A percentile compares a stretch with the other conserved stretches of the same genome.
phyloP scores from a whole-genome alignment of 2,329 filamentous ascomycete genomes.

The Pseudocercospora pini-densiflorae region DNA sequence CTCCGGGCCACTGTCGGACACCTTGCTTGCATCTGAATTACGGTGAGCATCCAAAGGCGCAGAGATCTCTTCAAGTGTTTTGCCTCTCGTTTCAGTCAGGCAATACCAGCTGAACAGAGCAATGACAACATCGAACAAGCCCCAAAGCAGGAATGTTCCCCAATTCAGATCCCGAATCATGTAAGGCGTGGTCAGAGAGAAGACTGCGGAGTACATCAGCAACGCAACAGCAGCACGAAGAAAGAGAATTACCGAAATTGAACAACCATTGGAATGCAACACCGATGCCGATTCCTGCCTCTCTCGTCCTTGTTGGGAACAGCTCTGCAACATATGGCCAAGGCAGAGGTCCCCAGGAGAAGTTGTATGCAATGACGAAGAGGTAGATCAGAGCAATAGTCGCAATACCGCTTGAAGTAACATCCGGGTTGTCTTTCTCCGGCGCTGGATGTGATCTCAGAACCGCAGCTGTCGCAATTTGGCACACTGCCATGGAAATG shows the following conservation, averaged over 20 bases:
- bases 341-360: conserved; percentile 51
- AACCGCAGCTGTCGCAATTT: conserved; percentile 40
- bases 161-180: conserved; percentile 55
- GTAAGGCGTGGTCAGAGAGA: conserved; percentile 53
- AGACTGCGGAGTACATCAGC: conserved; percentile 31
- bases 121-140: conserved; percentile 50
- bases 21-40: too few relatives aligned
- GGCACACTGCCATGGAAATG: conserved; percentile 42
- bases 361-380: conserved; percentile 58
- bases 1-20: too few relatives aligned
- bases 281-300: conserved; percentile 54
- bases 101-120: conserved; percentile 44
- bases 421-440: conserved; percentile 19
- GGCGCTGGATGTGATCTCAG: conserved; percentile 35
- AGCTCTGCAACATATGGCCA: conserved; percentile 47
- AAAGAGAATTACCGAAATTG: conserved; percentile 47
- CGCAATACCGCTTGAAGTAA: conserved; percentile 49
- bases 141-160: conserved; percentile 55
- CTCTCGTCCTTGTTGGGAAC: conserved; percentile 56
- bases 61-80: conserved; percentile 40
- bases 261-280: conserved; percentile 56
- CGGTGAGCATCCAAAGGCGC: not conserved
- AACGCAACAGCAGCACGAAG: not conserved
- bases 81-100: conserved; percentile 42
- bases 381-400: conserved; percentile 61